Percentiles rank a stretch among this genome's conserved stretches.
phyloP scores from a whole-genome alignment of 345 rosid species.

The Salix exigua region DNA sequence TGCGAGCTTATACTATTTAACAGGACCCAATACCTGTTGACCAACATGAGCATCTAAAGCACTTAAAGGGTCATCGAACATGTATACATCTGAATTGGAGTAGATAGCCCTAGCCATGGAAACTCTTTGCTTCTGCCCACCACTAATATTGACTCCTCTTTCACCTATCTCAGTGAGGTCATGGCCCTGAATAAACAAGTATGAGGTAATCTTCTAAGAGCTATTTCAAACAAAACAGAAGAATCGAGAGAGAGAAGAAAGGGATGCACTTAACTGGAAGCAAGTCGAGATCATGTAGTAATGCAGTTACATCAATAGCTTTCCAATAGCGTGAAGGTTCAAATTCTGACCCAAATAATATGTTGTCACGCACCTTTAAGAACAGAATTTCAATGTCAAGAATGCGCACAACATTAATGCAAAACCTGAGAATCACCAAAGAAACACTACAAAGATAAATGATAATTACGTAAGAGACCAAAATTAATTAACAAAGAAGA shows the following conservation, averaged over 20 bases:
- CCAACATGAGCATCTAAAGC: constrained; percentile 38
- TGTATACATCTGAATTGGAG: constrained; percentile 26
- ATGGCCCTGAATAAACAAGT: constrained; percentile 65
- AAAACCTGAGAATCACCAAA: neutral
- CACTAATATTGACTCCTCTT: constrained; percentile 34
- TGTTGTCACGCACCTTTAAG: constrained; percentile 80
- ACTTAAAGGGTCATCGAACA: constrained; percentile 34
- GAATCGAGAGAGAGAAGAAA: neutral
- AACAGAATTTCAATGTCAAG: neutral
- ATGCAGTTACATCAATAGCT: constrained; percentile 77
- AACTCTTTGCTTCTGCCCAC: constrained; percentile 35
- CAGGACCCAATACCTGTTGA: constrained; percentile 18
- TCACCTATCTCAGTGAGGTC: constrained; percentile 37
- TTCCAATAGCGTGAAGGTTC: constrained; percentile 64
- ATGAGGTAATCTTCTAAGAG: neutral
- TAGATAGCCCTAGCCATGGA: constrained; percentile 33
- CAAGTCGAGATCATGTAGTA: constrained; percentile 87
- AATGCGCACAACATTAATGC: neutral
- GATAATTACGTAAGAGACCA: neutral
- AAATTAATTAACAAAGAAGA: neutral
- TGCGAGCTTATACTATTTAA: neutral
- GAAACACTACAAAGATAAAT: neutral
- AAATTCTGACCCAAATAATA: constrained; percentile 79
- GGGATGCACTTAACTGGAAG: constrained; percentile 46
- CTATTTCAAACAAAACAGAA: neutral